Base-by-base conservation (phyloP, 1,284 basidiomycete species). In the Puccinia sorghi region DNA sequence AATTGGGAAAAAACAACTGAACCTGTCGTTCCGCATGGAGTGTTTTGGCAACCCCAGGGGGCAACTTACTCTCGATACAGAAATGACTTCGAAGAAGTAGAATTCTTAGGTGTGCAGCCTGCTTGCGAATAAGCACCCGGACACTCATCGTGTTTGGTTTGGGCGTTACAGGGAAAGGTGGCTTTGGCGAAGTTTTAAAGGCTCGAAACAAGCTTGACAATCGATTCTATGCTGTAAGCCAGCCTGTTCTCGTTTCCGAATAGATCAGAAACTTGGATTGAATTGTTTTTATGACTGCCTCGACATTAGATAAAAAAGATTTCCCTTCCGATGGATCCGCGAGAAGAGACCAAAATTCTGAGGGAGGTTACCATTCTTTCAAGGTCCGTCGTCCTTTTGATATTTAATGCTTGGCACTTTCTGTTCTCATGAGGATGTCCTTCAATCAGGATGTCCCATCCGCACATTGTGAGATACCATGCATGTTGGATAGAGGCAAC, bases 141-240 rank as follows among this genome's bases (percentile, higher is more conserved):
- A 32, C 46, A 66, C 48, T 46, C 2, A 32, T 54, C 9, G 46
- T 46, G 2, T 27, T 43, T 27, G 46, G 11, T 48, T 27, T 37
- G 15, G 32, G n/a, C 32, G 22, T 61, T 32, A 15, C 37, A 79
- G 94, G 95, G 0, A 92, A 91, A 83, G 94, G 94, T 0, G 94
- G 92, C 0, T 98, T 95, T 84, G 94, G 94, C 0, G 92, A 92
- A 27, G 95, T 97, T 0, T 93, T 97, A 61, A 97, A 97, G 84
- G 94, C 94, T 0, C 87, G 90, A 73, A 95, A 97, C 83, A 92
- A 90, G 85, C 84, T 88, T 1, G 88, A 88, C 79, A 86, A 85
- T 22, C 74, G 82, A 46, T 82, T 83, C 66, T 81, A 82, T 71
- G 81, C 81, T 17, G 81, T 81, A 43, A 70, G 80, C 39, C 61